Evolutionary conservation across 129 eudicot species (phyloP).

Genomic region (Silybum marianum): DNA sequence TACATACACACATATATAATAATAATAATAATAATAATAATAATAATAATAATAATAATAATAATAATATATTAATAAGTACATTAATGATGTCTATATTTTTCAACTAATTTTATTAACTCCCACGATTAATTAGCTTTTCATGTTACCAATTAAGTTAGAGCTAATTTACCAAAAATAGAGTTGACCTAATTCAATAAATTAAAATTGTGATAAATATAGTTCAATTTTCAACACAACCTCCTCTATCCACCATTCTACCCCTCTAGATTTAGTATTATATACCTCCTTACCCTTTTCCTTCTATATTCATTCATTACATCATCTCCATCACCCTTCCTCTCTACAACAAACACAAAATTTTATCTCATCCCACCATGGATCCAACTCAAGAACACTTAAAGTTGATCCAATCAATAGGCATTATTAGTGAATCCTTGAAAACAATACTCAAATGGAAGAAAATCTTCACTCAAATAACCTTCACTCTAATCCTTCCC

Average conservation of each 20-base stretch:
- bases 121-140: too few species aligned
- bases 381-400: constrained; percentile 36
- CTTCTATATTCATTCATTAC: background rate
- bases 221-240: background rate
- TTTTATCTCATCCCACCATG: constrained; percentile 9
- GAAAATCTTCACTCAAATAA: constrained; percentile 33
- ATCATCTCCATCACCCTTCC: background rate
- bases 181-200: background rate
- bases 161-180: background rate
- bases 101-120: too few species aligned
- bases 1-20: too few species aligned
- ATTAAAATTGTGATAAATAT: background rate
- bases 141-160: too few species aligned
- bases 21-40: too few species aligned
- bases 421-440: constrained; percentile 27
- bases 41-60: too few species aligned
- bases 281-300: background rate
- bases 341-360: background rate
- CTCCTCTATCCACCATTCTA: background rate
- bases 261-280: background rate
- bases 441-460: constrained; percentile 25
- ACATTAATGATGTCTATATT: too few species aligned
- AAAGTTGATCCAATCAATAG: constrained; percentile 18
- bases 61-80: too few species aligned
- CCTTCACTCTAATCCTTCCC: constrained; percentile 40